Evolutionary conservation across 108 stramenopile genomes (phyloP).

Genomic region (Mediolabrus comicus): DNA sequence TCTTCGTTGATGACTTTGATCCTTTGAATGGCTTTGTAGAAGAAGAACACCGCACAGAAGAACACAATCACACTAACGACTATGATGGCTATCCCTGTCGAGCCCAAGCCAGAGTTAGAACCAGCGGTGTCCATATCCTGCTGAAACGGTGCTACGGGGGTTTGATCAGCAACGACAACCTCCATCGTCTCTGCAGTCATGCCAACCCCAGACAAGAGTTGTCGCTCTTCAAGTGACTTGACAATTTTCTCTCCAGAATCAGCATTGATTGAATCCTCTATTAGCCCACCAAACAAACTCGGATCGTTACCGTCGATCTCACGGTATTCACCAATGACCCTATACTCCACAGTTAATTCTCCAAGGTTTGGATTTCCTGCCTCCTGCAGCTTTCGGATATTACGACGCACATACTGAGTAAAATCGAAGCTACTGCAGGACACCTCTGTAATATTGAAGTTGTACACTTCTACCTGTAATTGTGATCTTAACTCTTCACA

Average conservation of each 20-base stretch:
- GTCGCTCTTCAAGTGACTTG: neutral
- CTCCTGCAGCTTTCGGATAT: neutral
- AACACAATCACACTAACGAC: neutral
- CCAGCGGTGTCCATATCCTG: neutral
- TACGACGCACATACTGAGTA: neutral
- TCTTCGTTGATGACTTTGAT: constrained; percentile 1
- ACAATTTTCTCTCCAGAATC: neutral
- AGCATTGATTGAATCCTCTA: neutral
- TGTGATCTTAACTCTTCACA: neutral
- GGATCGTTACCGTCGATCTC: neutral
- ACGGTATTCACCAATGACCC: neutral
- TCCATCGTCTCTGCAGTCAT: neutral
- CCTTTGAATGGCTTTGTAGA: neutral
- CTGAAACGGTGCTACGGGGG: neutral
- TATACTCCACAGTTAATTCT: neutral
- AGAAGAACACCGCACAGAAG: neutral
- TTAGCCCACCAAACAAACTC: neutral
- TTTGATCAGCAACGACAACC: too few relatives aligned
- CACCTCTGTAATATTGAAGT: neutral
- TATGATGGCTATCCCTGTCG: neutral
- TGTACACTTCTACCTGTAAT: neutral
- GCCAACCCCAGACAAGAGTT: neutral
- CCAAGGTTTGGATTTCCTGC: neutral
- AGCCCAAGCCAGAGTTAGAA: neutral
- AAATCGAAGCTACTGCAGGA: neutral